Evolutionary conservation across 73 alveolate species (phyloP).

Genomic region (Paramecium pentaurelia): DNA sequence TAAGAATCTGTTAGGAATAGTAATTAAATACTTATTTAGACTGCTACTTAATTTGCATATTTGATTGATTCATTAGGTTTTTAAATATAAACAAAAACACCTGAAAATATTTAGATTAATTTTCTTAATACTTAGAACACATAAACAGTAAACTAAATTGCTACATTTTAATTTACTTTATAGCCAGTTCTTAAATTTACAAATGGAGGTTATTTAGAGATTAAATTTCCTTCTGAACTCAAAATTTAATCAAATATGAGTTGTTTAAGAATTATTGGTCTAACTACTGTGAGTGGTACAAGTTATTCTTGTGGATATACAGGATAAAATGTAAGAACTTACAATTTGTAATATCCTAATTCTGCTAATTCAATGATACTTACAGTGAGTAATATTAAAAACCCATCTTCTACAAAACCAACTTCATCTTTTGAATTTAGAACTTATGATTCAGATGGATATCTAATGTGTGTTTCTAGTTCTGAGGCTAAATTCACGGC

Average conservation of each 20-base stretch:
- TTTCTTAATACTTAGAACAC: background rate
- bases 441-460: conserved; percentile 30
- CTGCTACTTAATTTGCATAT: background rate
- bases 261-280: background rate
- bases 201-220: conserved; percentile 17
- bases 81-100: background rate
- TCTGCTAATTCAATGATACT: background rate
- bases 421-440: background rate
- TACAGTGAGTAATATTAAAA: background rate
- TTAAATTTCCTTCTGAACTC: conserved; percentile 1
- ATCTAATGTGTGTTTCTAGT: conserved; percentile 3
- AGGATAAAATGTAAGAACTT: background rate
- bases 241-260: background rate
- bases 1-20: background rate
- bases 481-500: background rate
- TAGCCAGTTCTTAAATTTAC: background rate
- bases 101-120: background rate
- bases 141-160: background rate
- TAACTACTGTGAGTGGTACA: conserved; percentile 26
- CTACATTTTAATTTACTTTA: background rate
- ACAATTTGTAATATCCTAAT: conserved; percentile 10
- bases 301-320: background rate
- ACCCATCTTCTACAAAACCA: conserved; percentile 14
- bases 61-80: background rate
- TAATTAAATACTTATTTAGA: background rate